Conservation (phyloP, 805 yeast genomes). For the Barnettozyma salicaria region DNA sequence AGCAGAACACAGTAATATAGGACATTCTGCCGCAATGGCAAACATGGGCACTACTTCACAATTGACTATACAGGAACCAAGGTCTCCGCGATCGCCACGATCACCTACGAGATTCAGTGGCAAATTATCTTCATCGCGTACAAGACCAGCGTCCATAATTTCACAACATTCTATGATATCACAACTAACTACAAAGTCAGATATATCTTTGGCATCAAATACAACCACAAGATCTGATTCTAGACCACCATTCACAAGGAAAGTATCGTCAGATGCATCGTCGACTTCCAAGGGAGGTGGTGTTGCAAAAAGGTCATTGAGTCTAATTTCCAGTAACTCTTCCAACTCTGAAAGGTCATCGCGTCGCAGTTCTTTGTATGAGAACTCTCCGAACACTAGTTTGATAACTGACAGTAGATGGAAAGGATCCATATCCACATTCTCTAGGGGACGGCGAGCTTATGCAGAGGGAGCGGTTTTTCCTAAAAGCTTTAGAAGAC, state of each 20-base stretch:
- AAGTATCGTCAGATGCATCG: conserved; percentile 21
- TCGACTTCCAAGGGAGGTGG: conserved; percentile 16
- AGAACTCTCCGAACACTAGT: conserved; percentile 19
- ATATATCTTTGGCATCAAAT: conserved; percentile 35
- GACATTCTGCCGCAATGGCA: no score
- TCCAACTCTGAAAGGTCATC: conserved; percentile 36
- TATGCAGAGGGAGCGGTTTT: conserved; percentile 19
- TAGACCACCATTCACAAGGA: conserved; percentile 21
- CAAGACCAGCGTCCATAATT: conserved; percentile 45
- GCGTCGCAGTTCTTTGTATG: conserved; percentile 35
- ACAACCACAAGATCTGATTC: conserved; percentile 12
- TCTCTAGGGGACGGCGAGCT: conserved; percentile 13
- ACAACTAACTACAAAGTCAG: conserved; percentile 42
- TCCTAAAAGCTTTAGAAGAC: conserved; percentile 21
- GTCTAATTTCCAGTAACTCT: conserved; percentile 34
- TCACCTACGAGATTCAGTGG: conserved; percentile 9
- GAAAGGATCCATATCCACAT: conserved; percentile 2
- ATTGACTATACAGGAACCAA: conserved; percentile 29
- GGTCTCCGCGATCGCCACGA: no score
- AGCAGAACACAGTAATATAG: no score
- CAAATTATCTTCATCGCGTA: conserved; percentile 5
- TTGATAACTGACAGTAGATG: not conserved
- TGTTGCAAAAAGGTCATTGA: conserved; percentile 28
- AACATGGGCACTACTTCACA: no score
- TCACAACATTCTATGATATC: conserved; percentile 48